A percentile compares a stretch with the other conserved stretches of the same genome.
Conservation (phyloP, 192 early-diverging fungal genomes). For the Podila minutissima region DNA sequence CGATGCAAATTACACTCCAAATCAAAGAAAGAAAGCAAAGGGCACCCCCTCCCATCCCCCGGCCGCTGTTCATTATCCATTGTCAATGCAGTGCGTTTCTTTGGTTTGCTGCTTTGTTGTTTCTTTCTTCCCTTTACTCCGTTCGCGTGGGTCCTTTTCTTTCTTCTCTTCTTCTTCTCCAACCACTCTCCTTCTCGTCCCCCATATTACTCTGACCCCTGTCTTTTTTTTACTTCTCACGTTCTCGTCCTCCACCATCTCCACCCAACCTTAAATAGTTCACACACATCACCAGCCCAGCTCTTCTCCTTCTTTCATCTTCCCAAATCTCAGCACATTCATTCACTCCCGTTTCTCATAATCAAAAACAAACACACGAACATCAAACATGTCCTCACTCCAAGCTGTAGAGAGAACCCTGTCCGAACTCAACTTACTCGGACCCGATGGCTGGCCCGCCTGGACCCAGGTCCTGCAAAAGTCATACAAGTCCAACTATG, state of each 20-base stretch:
- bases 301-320: slow-evolving; percentile 14
- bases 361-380: neutral
- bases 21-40: too few relatives aligned
- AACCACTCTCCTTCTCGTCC: too few relatives aligned
- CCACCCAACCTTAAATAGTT: neutral
- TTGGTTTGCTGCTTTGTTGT: slow-evolving; percentile 24
- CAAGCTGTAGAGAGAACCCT: slow-evolving; percentile 38
- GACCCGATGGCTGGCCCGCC: slow-evolving; percentile 47
- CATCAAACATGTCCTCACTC: slow-evolving; percentile 24
- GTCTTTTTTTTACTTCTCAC: neutral
- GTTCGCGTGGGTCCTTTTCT: slow-evolving; percentile 5
- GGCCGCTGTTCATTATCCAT: slow-evolving; percentile 1
- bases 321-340: neutral
- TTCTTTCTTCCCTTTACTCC: neutral
- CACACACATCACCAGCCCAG: neutral
- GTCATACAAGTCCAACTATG: slow-evolving; percentile 36
- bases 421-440: slow-evolving; percentile 40
- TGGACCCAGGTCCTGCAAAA: slow-evolving; percentile 50
- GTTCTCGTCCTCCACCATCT: neutral
- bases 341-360: neutral
- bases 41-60: neutral
- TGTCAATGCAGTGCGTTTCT: slow-evolving; percentile 46
- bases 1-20: neutral
- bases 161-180: neutral
- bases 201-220: neutral